Evolutionary conservation across 257 asterid species (phyloP).

Genomic region (Eustoma russellianum): DNA sequence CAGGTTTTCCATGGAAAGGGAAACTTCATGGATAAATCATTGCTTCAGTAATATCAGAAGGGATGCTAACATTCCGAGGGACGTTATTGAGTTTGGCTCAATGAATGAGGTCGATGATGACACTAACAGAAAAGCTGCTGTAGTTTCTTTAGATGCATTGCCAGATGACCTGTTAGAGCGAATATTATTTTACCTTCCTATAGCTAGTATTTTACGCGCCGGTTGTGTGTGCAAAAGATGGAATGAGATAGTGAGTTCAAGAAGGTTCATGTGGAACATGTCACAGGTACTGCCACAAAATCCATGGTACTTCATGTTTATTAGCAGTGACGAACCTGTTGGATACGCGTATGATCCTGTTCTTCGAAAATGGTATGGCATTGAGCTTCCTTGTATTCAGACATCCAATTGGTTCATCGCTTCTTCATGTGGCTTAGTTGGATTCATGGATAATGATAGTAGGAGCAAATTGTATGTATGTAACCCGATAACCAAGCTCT

Average conservation of each 20-base stretch:
- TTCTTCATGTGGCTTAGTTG: slow-evolving; percentile 72
- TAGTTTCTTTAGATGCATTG: slow-evolving; percentile 49
- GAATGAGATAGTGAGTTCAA: slow-evolving; percentile 65
- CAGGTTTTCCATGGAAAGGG: slow-evolving; percentile 56
- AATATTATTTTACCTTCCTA: slow-evolving; percentile 64
- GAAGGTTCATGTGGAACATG: slow-evolving; percentile 58
- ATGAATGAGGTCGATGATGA: slow-evolving; percentile 48
- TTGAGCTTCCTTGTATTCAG: slow-evolving; percentile 74
- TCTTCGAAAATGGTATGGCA: slow-evolving; percentile 63
- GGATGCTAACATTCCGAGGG: slow-evolving; percentile 12
- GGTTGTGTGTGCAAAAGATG: slow-evolving; percentile 81
- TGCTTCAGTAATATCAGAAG: slow-evolving; percentile 26
- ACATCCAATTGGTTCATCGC: slow-evolving; percentile 70
- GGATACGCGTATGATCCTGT: slow-evolving; percentile 82
- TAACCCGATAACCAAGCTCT: slow-evolving; percentile 60
- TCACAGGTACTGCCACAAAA: slow-evolving; percentile 41
- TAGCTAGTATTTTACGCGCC: slow-evolving; percentile 71
- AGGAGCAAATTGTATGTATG: slow-evolving; percentile 60
- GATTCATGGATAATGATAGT: slow-evolving; percentile 84
- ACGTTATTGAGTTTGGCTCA: slow-evolving; percentile 23
- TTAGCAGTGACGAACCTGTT: slow-evolving; percentile 76
- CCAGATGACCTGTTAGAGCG: slow-evolving; percentile 91
- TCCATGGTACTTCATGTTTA: slow-evolving; percentile 99
- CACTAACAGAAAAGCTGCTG: slow-evolving; percentile 27
- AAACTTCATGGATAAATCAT: slow-evolving; percentile 81